phyloP scores from a whole-genome alignment of 2,329 filamentous ascomycete species.

The Epichloe elymi region DNA sequence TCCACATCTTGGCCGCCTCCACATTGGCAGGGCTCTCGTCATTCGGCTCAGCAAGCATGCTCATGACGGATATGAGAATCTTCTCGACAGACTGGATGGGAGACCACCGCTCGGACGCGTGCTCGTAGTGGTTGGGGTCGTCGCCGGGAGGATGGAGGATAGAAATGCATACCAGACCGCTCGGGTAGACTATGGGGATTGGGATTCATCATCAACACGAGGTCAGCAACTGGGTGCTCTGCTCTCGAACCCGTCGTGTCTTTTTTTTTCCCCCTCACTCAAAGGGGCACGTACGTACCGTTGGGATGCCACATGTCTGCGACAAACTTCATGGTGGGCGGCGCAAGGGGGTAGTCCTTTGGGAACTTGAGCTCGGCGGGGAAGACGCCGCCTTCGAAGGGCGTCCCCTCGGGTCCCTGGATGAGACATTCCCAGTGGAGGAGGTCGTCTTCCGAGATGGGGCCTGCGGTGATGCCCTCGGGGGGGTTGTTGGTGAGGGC shows the following conservation, averaged over 20 bases:
- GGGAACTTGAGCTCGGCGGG: conserved; percentile 91
- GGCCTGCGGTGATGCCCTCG: conserved; percentile 94
- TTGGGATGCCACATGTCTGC: conserved; percentile 96
- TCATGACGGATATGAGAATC: conserved; percentile 94
- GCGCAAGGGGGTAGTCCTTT: conserved; percentile 92
- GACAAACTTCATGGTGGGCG: conserved; percentile 90
- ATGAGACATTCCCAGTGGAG: conserved; percentile 95
- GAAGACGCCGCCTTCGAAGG: conserved; percentile 92
- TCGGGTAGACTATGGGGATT: conserved; percentile 59
- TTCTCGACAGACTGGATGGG: conserved; percentile 97
- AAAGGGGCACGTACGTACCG: conserved; percentile 35
- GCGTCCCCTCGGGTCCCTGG: conserved; percentile 86
- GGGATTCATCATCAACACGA: no score
- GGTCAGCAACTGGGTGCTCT: background rate
- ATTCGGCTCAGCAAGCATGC: conserved; percentile 94
- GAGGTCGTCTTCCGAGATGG: conserved; percentile 86
- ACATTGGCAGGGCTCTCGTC: conserved; percentile 95
- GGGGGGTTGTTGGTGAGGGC: conserved; percentile 91
- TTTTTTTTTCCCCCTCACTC: background rate
- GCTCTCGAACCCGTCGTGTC: no score
- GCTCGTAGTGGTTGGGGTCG: conserved; percentile 97
- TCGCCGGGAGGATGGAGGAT: conserved; percentile 94
- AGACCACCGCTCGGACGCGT: conserved; percentile 88
- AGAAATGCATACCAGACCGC: conserved; percentile 91
- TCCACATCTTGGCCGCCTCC: conserved; percentile 93